phyloP scores from a whole-genome alignment of 805 yeast species.

The Candida ortonii region DNA sequence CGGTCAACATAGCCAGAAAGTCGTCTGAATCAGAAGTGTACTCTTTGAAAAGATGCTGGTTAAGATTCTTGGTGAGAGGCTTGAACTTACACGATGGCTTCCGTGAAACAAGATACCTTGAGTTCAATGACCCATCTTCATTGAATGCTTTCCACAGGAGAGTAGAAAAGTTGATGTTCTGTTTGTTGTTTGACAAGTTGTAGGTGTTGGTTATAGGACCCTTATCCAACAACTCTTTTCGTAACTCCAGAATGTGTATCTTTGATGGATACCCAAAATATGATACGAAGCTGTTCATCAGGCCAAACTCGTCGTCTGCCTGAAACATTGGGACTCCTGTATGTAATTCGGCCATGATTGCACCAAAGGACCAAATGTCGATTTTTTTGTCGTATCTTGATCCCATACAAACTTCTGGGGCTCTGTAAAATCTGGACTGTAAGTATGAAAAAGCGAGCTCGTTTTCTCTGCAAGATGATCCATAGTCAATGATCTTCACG shows the following conservation, averaged over 20 bases:
- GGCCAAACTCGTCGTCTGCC: slow-evolving; percentile 47
- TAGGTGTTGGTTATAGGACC: slow-evolving; percentile 34
- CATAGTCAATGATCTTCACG: slow-evolving; percentile 79
- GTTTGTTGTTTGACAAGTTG: slow-evolving; percentile 1
- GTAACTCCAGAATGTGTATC: slow-evolving; percentile 36
- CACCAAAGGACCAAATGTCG: slow-evolving; percentile 92
- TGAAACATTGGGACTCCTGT: slow-evolving; percentile 49
- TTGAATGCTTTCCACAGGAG: slow-evolving; percentile 38
- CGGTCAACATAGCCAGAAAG: slow-evolving; percentile 29
- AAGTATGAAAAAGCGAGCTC: slow-evolving; percentile 49
- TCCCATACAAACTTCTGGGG: slow-evolving; percentile 75
- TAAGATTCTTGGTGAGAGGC: slow-evolving; percentile 19
- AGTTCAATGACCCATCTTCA: slow-evolving; percentile 27
- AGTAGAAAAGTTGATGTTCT: slow-evolving; percentile 17
- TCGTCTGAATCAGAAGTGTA: slow-evolving; percentile 8
- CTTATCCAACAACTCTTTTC: slow-evolving; percentile 35
- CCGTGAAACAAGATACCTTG: slow-evolving; percentile 17
- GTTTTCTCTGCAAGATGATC: slow-evolving; percentile 52
- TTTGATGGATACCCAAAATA: slow-evolving; percentile 47
- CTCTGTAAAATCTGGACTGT: slow-evolving; percentile 69
- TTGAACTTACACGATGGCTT: slow-evolving; percentile 19
- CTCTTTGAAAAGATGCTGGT: slow-evolving; percentile 12
- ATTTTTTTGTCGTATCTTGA: slow-evolving; percentile 53
- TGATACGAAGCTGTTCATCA: slow-evolving; percentile 41
- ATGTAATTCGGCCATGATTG: slow-evolving; percentile 86